Base-by-base conservation (phyloP, 768 basidiomycete species). In the Termitomyces sp. region DNA sequence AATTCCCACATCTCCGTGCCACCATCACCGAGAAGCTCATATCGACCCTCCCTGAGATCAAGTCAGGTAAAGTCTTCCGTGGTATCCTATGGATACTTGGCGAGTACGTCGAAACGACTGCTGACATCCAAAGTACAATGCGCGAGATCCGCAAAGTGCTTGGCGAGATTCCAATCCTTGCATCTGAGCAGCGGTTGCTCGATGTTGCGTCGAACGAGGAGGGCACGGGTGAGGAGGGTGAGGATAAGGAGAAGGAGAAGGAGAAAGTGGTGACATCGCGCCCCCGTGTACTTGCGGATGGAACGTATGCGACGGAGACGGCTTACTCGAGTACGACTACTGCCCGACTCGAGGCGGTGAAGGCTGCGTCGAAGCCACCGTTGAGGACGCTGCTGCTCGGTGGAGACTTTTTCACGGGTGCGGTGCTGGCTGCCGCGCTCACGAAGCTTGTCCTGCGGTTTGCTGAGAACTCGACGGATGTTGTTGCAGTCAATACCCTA, bases 1-100 rank as follows among this genome's bases (percentile, higher is more conserved):
- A 97, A 70, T 98, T 98, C 84, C 94, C 96, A 1, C 73, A 81
- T 50, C 82, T 98, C 9, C 88, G 95, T 7, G 64, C 77, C 2
- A 81, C 89, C 7, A 93, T 98, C 61, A 87, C 87, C 55, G 86
- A 91, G 65, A 94, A 93, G 65, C 84, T 98, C 50, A 84, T 88
- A 44, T 73, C 81, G 29, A 89, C 91, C 0, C 84, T 98, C 45
- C 64, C 79, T 52, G 91, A 92, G 57, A 92, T 98, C 73, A 94
- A 94, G 70, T 94, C 91, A 1, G 94, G 94, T 52, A 98, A 98
- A 70, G 95, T 98, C 22, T 98, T 91, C 79, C 86, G 94, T 5
- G 97, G 96, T 7, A 82, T 98, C 16, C 80, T 98, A 45, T 98
- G 97, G 96, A 97, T 98, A 60, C 78, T 98, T n/a, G 96, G 97